Base-by-base conservation (phyloP, 805 yeast species). In the Blastobotrys peoriensis region DNA sequence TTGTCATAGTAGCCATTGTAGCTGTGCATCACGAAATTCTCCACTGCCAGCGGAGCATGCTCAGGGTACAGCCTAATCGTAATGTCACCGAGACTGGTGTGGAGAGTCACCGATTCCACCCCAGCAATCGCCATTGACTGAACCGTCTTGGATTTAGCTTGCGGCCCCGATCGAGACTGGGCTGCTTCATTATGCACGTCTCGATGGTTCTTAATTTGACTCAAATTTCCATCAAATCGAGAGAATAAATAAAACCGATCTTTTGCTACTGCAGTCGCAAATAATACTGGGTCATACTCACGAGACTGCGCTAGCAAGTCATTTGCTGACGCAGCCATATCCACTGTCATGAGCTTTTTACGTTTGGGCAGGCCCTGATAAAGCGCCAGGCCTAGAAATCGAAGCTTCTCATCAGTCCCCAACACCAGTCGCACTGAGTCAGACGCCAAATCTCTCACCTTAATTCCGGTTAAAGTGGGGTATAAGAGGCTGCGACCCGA, bases 51-150 rank as follows among this genome's bases (percentile, higher is more conserved):
- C 3, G 76, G 76, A 0, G 69, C 67, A 20, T 60, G 55, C 35
- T 61, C 51, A 3, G 61, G 65, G 47, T 54, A 67, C 18, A 71
- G 48, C 25, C 61, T 55, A 19, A 71, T 51, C 30, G 58, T 56
- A 21, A 72, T 70, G 49, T 71, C 76, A 2, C 76, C 76, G 9
- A 61, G 38, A 3, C 70, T 62, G 1, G 76, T 71, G 49, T 71
- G 70, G 4, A 66, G 37, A 5, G 53, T 53, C 10, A 57, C 68
- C n/a, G n/a, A n/a, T n/a, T n/a, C n/a, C n/a, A n/a, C n/a, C n/a
- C n/a, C n/a, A n/a, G n/a, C n/a, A n/a, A n/a, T 25, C 34, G 38
- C 9, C 3, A 8, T 41, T 17, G 23, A 18, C 19, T 9, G n/a
- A 3, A 5, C 18, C 13, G 40, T 37, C n/a, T 36, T 22, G 8